A percentile compares a stretch with the other conserved stretches of the same genome.
Evolutionary conservation across 768 basidiomycete species (phyloP).

Genomic region (Suillus subalutaceus): DNA sequence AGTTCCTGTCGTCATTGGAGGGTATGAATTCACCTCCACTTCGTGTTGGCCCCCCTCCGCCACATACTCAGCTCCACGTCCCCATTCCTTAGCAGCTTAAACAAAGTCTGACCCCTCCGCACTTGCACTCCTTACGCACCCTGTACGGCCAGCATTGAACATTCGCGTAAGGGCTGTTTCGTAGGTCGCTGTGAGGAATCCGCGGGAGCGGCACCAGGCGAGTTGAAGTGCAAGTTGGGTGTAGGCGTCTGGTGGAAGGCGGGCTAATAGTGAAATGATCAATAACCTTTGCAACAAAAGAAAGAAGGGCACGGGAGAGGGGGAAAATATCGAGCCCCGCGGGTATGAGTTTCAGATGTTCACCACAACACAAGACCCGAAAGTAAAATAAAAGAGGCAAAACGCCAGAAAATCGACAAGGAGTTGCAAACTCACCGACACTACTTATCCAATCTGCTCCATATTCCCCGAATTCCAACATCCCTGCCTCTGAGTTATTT

Average conservation of each 20-base stretch:
- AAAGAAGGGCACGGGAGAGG: neutral
- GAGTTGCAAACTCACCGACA: slow-evolving; percentile 51
- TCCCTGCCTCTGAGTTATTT: slow-evolving; percentile 69
- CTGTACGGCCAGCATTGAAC: slow-evolving; percentile 87
- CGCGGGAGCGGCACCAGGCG: slow-evolving; percentile 83
- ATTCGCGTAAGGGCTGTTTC: slow-evolving; percentile 90
- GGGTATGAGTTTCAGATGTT: neutral
- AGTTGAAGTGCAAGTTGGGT: slow-evolving; percentile 92
- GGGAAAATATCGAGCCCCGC: too few relatives aligned
- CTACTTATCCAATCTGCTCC: slow-evolving; percentile 91
- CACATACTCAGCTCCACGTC: neutral
- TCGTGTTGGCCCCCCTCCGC: neutral
- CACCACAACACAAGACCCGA: neutral
- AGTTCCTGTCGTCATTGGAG: neutral
- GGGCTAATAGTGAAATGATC: slow-evolving; percentile 37
- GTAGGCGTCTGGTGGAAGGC: slow-evolving; percentile 76
- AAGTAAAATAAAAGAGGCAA: neutral
- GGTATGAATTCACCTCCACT: neutral
- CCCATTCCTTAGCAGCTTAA: slow-evolving; percentile 21
- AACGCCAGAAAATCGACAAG: neutral
- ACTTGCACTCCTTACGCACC: slow-evolving; percentile 75
- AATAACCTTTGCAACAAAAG: neutral
- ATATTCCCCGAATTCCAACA: slow-evolving; percentile 78
- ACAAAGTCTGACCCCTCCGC: slow-evolving; percentile 50
- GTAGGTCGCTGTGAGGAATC: slow-evolving; percentile 84